Evolutionary conservation across 495 filamentous ascomycete species (phyloP), one percentile per base, ranked within the genome.

Genomic region (Aspergillus ellipticus): DNA sequence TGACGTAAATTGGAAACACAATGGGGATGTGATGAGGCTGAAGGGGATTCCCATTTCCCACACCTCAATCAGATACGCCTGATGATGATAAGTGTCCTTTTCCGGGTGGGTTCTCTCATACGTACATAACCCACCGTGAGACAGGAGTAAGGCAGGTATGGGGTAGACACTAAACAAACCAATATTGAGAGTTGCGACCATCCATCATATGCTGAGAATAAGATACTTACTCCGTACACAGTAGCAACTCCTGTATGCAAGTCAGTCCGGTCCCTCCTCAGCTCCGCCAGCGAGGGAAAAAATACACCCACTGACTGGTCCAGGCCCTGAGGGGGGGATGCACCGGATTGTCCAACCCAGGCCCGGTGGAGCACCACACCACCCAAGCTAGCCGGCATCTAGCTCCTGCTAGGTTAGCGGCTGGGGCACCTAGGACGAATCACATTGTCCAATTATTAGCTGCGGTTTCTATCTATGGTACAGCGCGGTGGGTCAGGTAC

Each of bases 381-480:
- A 50, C 21, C 20, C 15, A 22, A 20, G 22, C 22, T 51, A 42
- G 54, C 46, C 16, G 39, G 24, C 17, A 46, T 56, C 54, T 56
- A 56, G 39, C 48, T 43, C 48, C 42, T 51, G 29, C 42, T 47
- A 52, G 48, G 21, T 48, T 20, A 28, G 24, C 24, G 24, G 9
- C 22, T 47, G 0, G 37, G 22, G 13, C 19, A 37, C 15, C 52
- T 33, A 37, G 47, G 35, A 47, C 55, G 53, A 58, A 58, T 58
- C 56, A 54, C 9, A 50, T 42, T 29, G 42, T 47, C 24, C 56
- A 26, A 37, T 58, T 42, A 29, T 49, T 48, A 53, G 56, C 24
- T 39, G 26, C 41, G 54, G 56, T 58, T 54, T 42, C 56, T 54
- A 58, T 58, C 43, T 58, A 58, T 58, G 56, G 56, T 42, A 54